These are phyloP conservation scores for Rhodosporidiobolus odoratus DNA, from an alignment of 768 basidiomycete genomes.

Conservation along the genomic window DNA sequence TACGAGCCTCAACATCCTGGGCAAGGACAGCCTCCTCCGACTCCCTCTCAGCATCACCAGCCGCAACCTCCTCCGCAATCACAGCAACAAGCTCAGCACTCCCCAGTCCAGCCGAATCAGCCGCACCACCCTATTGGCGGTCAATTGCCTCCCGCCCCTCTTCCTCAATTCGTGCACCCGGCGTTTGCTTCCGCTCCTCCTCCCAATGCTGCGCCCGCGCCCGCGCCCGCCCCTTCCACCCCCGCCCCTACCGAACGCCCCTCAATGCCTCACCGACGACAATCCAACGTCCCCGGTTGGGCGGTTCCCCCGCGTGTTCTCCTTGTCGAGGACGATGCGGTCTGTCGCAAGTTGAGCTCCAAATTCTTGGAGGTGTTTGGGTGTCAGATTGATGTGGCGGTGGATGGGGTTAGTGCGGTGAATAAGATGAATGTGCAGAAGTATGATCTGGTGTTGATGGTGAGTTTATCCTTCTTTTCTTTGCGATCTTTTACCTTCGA, in stretches of 20 bases:
- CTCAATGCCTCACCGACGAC: conserved; percentile 60
- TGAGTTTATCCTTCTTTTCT: conserved; percentile 47
- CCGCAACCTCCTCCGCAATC: too few species aligned
- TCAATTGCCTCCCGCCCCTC: neutral
- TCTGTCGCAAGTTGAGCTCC: conserved; percentile 77
- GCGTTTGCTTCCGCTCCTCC: neutral
- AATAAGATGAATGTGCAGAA: conserved; percentile 94
- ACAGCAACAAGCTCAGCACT: neutral
- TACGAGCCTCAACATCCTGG: too few species aligned
- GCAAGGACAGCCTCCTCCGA: conserved; percentile 1
- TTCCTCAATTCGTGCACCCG: conserved; percentile 40
- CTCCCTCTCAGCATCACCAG: too few species aligned
- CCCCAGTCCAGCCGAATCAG: neutral
- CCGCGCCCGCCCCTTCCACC: conserved; percentile 3
- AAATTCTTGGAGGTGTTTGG: conserved; percentile 95
- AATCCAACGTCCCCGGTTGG: conserved; percentile 83
- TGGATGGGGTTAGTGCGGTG: conserved; percentile 85
- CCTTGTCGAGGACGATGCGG: conserved; percentile 91
- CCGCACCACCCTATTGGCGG: neutral
- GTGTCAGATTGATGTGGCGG: conserved; percentile 87
- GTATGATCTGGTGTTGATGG: conserved; percentile 94
- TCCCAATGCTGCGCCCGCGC: conserved; percentile 1
- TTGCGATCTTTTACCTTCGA: neutral
- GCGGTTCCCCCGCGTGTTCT: conserved; percentile 83
- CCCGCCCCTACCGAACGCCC: conserved; percentile 19